phyloP scores from a whole-genome alignment of 208 protist species.

The Leishmania guyanensis region DNA sequence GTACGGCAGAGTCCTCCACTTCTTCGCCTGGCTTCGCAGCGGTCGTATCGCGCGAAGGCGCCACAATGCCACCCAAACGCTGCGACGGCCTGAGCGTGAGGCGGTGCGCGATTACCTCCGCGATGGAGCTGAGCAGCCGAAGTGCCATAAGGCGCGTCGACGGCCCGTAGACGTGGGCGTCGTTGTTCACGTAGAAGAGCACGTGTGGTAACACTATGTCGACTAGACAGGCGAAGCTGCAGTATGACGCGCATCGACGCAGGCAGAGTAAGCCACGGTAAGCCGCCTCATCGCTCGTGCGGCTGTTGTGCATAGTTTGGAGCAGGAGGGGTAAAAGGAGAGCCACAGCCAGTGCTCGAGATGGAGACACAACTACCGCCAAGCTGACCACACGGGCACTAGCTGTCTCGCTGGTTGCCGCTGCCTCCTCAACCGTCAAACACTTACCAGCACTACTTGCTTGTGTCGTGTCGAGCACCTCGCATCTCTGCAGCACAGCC shows the following conservation, averaged over 20 bases:
- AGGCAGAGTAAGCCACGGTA: conserved; percentile 49
- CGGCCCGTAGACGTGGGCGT: conserved; percentile 24
- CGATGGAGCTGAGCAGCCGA: conserved; percentile 44
- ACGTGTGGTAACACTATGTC: conserved; percentile 59
- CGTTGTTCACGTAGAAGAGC: conserved; percentile 39
- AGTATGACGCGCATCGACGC: conserved; percentile 36
- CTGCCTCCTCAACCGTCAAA: not conserved
- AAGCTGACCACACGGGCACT: not conserved
- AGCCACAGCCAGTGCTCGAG: conserved; percentile 16
- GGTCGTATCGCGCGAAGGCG: not conserved
- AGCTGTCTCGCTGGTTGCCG: not conserved
- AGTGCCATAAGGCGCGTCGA: conserved; percentile 54
- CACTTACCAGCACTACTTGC: not conserved
- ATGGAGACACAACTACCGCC: not conserved
- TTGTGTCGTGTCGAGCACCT: not conserved
- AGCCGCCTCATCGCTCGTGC: conserved; percentile 44
- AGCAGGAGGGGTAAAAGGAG: conserved; percentile 60
- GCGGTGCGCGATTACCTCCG: conserved; percentile 22
- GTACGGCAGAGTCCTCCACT: not conserved
- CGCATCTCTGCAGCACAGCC: conserved; percentile 13
- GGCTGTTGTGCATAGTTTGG: conserved; percentile 40
- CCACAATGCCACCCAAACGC: not conserved
- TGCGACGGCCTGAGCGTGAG: conserved; percentile 13
- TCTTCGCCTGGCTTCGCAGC: not conserved
- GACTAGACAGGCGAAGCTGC: conserved; percentile 29